Evolutionary conservation across 805 yeast species (phyloP).

Genomic region (Saccharomycopsis lassenensis): DNA sequence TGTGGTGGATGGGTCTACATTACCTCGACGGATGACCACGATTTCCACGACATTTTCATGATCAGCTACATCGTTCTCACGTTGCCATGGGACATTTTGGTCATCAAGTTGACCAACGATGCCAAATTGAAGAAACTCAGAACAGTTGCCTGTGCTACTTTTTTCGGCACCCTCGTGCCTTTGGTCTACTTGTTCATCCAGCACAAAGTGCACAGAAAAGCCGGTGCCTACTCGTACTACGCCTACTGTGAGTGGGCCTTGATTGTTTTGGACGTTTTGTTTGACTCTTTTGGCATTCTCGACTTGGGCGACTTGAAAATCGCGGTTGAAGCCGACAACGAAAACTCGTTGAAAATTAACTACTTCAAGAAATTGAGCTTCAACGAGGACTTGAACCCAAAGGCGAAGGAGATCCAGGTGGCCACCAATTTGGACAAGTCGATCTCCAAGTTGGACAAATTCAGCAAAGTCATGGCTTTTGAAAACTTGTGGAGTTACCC

Average conservation of each 20-base stretch:
- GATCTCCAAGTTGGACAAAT: slow-evolving; percentile 22
- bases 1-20: slow-evolving; percentile 99
- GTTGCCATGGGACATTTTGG: slow-evolving; percentile 76
- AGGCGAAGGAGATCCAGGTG: slow-evolving; percentile 19
- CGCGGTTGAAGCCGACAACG: slow-evolving; percentile 19
- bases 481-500: slow-evolving; percentile 21
- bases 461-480: slow-evolving; percentile 10
- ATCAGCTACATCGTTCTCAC: slow-evolving; percentile 80
- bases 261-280: slow-evolving; percentile 70
- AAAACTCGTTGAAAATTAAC: slow-evolving; percentile 13
- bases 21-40: slow-evolving; percentile 95
- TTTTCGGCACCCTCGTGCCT: slow-evolving; percentile 69
- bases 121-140: slow-evolving; percentile 41
- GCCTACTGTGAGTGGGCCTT: slow-evolving; percentile 94
- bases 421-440: slow-evolving; percentile 15
- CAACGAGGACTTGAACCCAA: slow-evolving; percentile 21
- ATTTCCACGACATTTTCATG: slow-evolving; percentile 94
- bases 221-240: slow-evolving; percentile 94
- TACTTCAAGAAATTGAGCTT: slow-evolving; percentile 15
- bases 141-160: slow-evolving; percentile 41
- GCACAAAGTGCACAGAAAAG: slow-evolving; percentile 74
- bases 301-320: slow-evolving; percentile 63
- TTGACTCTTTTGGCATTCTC: slow-evolving; percentile 66
- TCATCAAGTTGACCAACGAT: slow-evolving; percentile 40
- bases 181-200: slow-evolving; percentile 82